A percentile compares a stretch with the other conserved stretches of the same genome.
phyloP scores from a whole-genome alignment of 192 early-diverging fungal genomes.

The Rhizoclosmatium globosum region DNA sequence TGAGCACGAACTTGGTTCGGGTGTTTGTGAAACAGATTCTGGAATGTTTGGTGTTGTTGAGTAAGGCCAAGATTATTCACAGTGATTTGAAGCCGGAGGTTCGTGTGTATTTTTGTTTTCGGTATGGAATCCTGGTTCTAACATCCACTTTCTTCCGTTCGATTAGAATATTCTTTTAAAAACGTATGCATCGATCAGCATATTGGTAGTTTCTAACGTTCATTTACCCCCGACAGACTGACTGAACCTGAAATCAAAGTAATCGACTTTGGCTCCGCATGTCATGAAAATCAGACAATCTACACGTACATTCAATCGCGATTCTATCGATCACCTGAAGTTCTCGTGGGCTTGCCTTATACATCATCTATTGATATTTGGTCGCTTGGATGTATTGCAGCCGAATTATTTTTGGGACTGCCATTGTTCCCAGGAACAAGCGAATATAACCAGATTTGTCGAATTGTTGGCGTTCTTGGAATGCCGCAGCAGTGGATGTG shows the following conservation, averaged over 20 bases:
- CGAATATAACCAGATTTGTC: slow-evolving; percentile 94
- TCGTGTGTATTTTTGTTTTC: not conserved
- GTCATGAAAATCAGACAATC: slow-evolving; percentile 91
- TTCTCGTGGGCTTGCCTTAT: slow-evolving; percentile 92
- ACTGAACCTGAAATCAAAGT: slow-evolving; percentile 86
- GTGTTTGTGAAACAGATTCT: slow-evolving; percentile 94
- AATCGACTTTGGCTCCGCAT: slow-evolving; percentile 99
- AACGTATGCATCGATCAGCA: slow-evolving; percentile 55
- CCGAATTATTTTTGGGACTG: slow-evolving; percentile 93
- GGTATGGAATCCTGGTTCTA: not conserved
- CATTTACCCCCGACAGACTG: slow-evolving; percentile 29
- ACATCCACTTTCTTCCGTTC: not conserved
- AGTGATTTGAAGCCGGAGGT: slow-evolving; percentile 97
- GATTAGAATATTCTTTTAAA: slow-evolving; percentile 85
- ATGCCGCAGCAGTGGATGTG: slow-evolving; percentile 91
- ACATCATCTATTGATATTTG: slow-evolving; percentile 97
- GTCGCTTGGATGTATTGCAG: slow-evolving; percentile 98
- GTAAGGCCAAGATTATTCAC: slow-evolving; percentile 91
- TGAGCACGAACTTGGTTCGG: slow-evolving; percentile 92
- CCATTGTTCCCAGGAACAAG: slow-evolving; percentile 96
- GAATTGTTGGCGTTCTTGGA: slow-evolving; percentile 96
- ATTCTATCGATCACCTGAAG: slow-evolving; percentile 96
- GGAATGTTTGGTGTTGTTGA: slow-evolving; percentile 87
- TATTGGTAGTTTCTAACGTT: not conserved
- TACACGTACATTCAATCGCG: slow-evolving; percentile 99